phyloP scores from a whole-genome alignment of 2,329 filamentous ascomycete species.

The Fusarium coicis region DNA sequence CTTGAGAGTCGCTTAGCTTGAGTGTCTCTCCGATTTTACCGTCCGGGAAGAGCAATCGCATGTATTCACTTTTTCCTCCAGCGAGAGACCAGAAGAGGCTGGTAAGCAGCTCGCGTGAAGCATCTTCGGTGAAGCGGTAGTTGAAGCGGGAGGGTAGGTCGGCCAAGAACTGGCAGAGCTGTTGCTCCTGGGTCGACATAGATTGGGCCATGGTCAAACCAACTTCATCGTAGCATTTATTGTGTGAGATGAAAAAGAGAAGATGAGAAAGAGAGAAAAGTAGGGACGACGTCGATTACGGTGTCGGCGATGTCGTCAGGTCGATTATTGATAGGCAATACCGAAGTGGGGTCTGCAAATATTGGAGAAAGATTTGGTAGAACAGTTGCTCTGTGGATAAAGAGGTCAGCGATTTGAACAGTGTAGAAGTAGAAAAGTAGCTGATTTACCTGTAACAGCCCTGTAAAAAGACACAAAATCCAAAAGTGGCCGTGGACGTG shows the following conservation, averaged over 20 bases:
- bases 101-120: conserved; percentile 77
- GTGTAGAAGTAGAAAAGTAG: background rate
- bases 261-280: conserved; percentile 11
- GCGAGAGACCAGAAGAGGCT: conserved; percentile 90
- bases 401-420: conserved; percentile 31
- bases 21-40: conserved; percentile 73
- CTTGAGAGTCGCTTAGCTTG: conserved; percentile 88
- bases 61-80: conserved; percentile 76
- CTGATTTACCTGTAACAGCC: background rate
- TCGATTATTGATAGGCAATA: conserved; percentile 25
- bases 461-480: background rate
- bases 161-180: conserved; percentile 85
- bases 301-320: conserved; percentile 43
- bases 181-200: conserved; percentile 77
- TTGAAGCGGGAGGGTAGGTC: conserved; percentile 78
- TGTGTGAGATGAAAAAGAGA: background rate
- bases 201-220: conserved; percentile 59
- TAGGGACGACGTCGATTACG: conserved; percentile 16
- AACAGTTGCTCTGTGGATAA: conserved; percentile 29
- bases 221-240: conserved; percentile 43
- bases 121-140: conserved; percentile 79
- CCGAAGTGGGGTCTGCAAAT: conserved; percentile 30
- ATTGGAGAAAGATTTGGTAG: conserved; percentile 38
- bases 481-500: background rate
- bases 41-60: conserved; percentile 84